These are phyloP conservation scores for Galium porrigens DNA, from an alignment of 305 asterid genomes.

Conservation along the genomic window DNA sequence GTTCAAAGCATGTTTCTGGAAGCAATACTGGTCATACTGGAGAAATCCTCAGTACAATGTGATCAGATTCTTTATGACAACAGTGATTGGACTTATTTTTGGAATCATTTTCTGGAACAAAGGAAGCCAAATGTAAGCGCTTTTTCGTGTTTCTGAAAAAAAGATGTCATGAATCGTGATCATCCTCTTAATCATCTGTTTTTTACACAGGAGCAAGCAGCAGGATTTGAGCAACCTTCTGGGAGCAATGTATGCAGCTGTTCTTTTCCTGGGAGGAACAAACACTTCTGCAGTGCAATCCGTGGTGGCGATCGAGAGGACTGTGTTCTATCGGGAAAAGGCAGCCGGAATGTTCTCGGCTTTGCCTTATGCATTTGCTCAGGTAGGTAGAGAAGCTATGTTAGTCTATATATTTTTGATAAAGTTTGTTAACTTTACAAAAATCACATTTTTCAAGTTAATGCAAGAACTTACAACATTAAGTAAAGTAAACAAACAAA, in stretches of 20 bases:
- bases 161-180: background rate
- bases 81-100: slow-evolving; percentile 49
- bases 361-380: slow-evolving; percentile 84
- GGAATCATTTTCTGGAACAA: slow-evolving; percentile 79
- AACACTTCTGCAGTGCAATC: slow-evolving; percentile 75
- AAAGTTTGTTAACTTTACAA: too few relatives aligned
- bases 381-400: slow-evolving; percentile 46
- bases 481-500: too few relatives aligned
- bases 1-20: slow-evolving; percentile 91
- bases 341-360: slow-evolving; percentile 94
- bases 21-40: slow-evolving; percentile 79
- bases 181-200: background rate
- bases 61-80: slow-evolving; percentile 62
- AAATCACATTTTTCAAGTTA: too few relatives aligned
- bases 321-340: slow-evolving; percentile 87
- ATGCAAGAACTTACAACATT: too few relatives aligned
- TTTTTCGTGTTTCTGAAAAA: background rate
- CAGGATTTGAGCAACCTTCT: slow-evolving; percentile 64
- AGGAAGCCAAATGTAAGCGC: slow-evolving; percentile 55
- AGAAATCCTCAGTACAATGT: slow-evolving; percentile 71
- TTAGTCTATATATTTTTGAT: too few relatives aligned
- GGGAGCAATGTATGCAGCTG: slow-evolving; percentile 80
- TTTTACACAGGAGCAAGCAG: slow-evolving; percentile 38
- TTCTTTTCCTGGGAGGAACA: slow-evolving; percentile 79
- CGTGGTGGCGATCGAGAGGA: slow-evolving; percentile 73